phyloP scores from a whole-genome alignment of 2,329 filamentous ascomycete species.

The Apiospora rasikravindrae region DNA sequence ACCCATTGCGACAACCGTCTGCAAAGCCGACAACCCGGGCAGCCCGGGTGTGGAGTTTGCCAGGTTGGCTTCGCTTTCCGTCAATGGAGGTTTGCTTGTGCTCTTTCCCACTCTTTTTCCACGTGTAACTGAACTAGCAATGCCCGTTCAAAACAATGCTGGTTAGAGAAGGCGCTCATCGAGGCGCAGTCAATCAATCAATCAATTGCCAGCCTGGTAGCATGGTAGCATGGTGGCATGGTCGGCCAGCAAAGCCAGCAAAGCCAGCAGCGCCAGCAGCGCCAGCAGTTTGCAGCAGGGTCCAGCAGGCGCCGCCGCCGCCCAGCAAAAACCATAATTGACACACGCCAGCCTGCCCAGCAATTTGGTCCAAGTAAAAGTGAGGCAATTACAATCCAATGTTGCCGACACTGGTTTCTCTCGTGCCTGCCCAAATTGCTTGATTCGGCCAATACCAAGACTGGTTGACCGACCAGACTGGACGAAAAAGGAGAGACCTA shows the following conservation, averaged over 20 bases:
- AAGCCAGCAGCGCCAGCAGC: background rate
- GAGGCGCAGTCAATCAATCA: background rate
- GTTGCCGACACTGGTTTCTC: background rate
- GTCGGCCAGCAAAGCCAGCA: background rate
- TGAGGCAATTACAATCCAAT: background rate
- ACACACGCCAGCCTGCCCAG: background rate
- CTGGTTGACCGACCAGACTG: too few species aligned
- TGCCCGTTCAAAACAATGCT: conserved; percentile 11
- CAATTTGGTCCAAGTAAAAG: background rate
- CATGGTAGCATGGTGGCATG: background rate
- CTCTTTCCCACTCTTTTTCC: background rate
- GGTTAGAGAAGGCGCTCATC: background rate
- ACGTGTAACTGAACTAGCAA: conserved; percentile 3
- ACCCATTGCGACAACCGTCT: background rate
- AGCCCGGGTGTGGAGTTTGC: background rate
- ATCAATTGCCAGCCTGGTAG: too few species aligned
- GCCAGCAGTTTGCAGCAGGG: background rate
- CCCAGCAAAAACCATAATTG: background rate
- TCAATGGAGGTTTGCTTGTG: too few species aligned
- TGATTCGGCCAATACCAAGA: background rate
- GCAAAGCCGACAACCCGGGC: too few species aligned
- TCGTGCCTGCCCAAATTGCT: background rate
- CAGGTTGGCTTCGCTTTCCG: background rate
- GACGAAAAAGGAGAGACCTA: too few species aligned
- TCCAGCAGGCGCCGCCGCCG: background rate